These are phyloP conservation scores for Botrytis pseudocinerea DNA, from an alignment of 2,329 filamentous ascomycete genomes.

Conservation along the genomic window DNA sequence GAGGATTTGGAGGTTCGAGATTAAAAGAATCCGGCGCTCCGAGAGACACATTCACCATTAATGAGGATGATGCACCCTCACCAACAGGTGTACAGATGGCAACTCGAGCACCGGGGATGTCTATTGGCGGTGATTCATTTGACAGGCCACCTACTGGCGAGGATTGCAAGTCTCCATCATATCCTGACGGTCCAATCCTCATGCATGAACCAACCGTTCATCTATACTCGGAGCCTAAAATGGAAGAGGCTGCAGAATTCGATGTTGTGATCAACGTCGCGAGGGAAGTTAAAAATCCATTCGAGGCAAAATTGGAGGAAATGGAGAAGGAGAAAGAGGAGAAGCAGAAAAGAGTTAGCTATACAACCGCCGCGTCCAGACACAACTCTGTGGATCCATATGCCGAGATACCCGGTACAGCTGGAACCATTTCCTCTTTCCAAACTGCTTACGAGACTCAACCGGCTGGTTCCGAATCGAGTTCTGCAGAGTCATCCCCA, in stretches of 20 bases:
- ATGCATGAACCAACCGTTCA: slow-evolving; percentile 79
- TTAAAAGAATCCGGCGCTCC: slow-evolving; percentile 38
- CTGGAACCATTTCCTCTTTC: slow-evolving; percentile 57
- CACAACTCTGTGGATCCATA: slow-evolving; percentile 18
- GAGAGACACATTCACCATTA: slow-evolving; percentile 37
- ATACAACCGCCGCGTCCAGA: slow-evolving; percentile 38
- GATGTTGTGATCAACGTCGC: slow-evolving; percentile 86
- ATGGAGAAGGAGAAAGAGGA: slow-evolving; percentile 37
- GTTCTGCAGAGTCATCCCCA: slow-evolving; percentile 43
- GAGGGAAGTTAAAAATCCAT: slow-evolving; percentile 77
- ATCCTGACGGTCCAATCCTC: slow-evolving; percentile 77
- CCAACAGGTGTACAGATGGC: slow-evolving; percentile 62
- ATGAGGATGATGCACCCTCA: slow-evolving; percentile 45
- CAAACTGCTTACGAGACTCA: slow-evolving; percentile 62
- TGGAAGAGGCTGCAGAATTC: slow-evolving; percentile 73
- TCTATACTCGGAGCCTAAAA: slow-evolving; percentile 77
- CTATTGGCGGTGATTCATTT: slow-evolving; percentile 60
- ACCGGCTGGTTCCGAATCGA: slow-evolving; percentile 35
- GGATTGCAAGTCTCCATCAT: slow-evolving; percentile 78
- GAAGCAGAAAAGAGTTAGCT: slow-evolving; percentile 36
- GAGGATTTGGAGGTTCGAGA: slow-evolving; percentile 35
- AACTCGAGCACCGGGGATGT: slow-evolving; percentile 50
- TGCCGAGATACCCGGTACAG: slow-evolving; percentile 49
- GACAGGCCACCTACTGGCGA: slow-evolving; percentile 73
- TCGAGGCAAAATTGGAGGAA: slow-evolving; percentile 55